Evolutionary conservation across 2,329 filamentous ascomycete genomes (phyloP), one percentile per base, ranked within the genome.

Genomic region (Botrytis fabae): DNA sequence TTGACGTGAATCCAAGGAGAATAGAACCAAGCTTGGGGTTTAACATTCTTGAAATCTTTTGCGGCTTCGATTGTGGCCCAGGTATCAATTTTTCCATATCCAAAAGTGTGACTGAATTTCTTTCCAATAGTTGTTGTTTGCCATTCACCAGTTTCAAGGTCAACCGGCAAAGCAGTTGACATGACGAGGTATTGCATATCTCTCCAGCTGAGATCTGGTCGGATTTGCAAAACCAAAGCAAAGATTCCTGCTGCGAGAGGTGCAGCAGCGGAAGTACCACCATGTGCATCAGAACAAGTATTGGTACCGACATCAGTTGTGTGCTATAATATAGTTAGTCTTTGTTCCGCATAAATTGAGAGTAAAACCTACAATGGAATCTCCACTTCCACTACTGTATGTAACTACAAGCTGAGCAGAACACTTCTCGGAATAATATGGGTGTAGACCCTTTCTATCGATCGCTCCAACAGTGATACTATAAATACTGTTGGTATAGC

Each of bases 401-500:
- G 96, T 97, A 16, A 99, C 96, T 4, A 98, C 95, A 64, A 99
- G 86, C 81, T 97, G 93, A 35, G 96, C 96, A 4, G 95, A 98
- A 84, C 96, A 99, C 75, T 93, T 92, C 82, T 99, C 96, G 0
- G 95, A 98, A 82, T 99, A 99, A 82, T 95, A 96, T 0, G 96
- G 95, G 80, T 98, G 95, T n/a, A 88, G 83, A 57, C 95, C 95
- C 77, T 92, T 90, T 74, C 93, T 88, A 81, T 98, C 95, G 75
- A 99, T 92, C 48, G 95, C 95, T 54, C 96, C 96, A 28, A 99
- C 94, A 0, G 95, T 97, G 78, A 99, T 96, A 81, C 94, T 98
- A 86, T 98, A 99, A 78, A 99, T 99, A 81, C 95, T 98, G 85
- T 99, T 99, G 74, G 96, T 99, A 83, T 99, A 99, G 57, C 96